phyloP scores from a whole-genome alignment of 495 filamentous ascomycete species.

The Aspergillus heteromorphus region DNA sequence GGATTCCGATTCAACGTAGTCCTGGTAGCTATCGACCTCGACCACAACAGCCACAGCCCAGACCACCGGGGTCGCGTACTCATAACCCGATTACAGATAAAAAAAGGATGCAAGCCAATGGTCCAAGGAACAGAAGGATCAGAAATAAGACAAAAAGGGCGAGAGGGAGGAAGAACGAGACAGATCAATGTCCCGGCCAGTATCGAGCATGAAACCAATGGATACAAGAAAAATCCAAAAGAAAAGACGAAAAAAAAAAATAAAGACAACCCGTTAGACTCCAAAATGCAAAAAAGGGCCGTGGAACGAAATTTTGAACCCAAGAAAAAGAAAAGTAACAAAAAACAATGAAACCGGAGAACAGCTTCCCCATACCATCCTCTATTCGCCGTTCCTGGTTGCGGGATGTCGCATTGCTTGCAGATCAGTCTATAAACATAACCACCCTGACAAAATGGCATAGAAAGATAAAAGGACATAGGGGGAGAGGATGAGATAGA shows the following conservation, averaged over 20 bases:
- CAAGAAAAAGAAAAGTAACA: background rate
- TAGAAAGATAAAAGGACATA: constrained; percentile 2
- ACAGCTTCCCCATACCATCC: constrained; percentile 11
- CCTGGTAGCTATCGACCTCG: background rate
- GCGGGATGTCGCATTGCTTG: constrained; percentile 10
- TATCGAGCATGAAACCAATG: no score
- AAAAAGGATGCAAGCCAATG: background rate
- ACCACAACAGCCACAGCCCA: background rate
- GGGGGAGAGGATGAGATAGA: background rate
- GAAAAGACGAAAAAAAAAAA: background rate
- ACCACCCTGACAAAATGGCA: constrained; percentile 12
- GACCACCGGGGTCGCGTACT: no score
- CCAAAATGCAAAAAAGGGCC: constrained; percentile 3
- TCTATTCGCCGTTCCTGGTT: constrained; percentile 13
- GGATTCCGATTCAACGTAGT: background rate
- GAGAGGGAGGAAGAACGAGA: no score
- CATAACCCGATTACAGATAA: background rate
- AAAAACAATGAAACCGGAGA: constrained; percentile 2
- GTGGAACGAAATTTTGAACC: background rate
- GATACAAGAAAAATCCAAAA: background rate
- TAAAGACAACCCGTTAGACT: background rate
- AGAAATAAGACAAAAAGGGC: background rate
- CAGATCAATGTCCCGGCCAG: no score
- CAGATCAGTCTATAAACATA: constrained; percentile 23
- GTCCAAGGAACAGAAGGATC: background rate